Evolutionary conservation across 2,329 filamentous ascomycete species (phyloP).

Genomic region (Davidsoniella neocaledoniae): DNA sequence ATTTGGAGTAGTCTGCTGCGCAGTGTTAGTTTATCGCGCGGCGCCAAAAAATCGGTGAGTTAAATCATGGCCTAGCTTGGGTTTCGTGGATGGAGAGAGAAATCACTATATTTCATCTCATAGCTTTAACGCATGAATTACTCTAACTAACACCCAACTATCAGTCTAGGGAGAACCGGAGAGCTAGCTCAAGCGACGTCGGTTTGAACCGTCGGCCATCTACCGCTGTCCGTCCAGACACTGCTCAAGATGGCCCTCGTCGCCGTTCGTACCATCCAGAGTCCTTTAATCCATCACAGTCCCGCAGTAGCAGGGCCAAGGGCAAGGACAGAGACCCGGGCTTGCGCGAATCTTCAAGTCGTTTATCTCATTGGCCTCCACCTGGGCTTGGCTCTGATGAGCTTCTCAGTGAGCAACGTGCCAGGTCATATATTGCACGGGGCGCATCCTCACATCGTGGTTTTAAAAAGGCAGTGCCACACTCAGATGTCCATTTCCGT

Average conservation of each 20-base stretch:
- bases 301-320: slow-evolving; percentile 10
- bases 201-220: slow-evolving; percentile 5
- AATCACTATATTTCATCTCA: background rate
- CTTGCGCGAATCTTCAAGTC: slow-evolving; percentile 7
- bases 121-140: no score
- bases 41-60: slow-evolving; percentile 9
- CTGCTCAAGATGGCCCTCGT: slow-evolving; percentile 2
- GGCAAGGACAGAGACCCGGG: slow-evolving; percentile 6
- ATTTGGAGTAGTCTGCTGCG: slow-evolving; percentile 9
- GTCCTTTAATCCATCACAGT: slow-evolving; percentile 12
- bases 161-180: slow-evolving; percentile 10
- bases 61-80: background rate
- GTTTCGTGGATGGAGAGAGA: background rate
- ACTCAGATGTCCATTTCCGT: slow-evolving; percentile 36
- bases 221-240: slow-evolving; percentile 6
- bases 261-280: slow-evolving; percentile 11
- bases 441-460: slow-evolving; percentile 42
- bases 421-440: slow-evolving; percentile 39
- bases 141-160: slow-evolving; percentile 2
- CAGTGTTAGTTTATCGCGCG: slow-evolving; percentile 13
- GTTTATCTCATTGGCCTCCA: slow-evolving; percentile 33
- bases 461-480: slow-evolving; percentile 34
- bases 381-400: slow-evolving; percentile 30
- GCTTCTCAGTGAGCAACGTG: slow-evolving; percentile 35
- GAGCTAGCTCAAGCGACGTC: slow-evolving; percentile 11